phyloP scores from a whole-genome alignment of 768 basidiomycete genomes.

The Lactarius tabidus region DNA sequence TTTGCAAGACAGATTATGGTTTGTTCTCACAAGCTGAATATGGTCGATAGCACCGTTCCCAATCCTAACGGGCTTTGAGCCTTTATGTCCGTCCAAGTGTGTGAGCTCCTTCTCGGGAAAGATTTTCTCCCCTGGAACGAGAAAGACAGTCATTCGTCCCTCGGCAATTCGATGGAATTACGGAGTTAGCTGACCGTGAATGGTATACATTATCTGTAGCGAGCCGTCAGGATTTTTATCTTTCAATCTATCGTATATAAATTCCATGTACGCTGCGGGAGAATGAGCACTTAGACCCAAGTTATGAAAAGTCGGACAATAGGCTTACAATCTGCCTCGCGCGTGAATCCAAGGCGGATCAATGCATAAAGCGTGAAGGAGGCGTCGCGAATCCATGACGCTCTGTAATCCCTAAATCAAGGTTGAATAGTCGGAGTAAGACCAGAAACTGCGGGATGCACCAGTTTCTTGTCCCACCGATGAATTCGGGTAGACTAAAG shows the following conservation, averaged over 20 bases:
- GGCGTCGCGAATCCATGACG: slow-evolving; percentile 92
- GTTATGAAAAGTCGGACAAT: slow-evolving; percentile 3
- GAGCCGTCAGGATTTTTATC: slow-evolving; percentile 88
- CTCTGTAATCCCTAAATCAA: slow-evolving; percentile 37
- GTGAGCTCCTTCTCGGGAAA: slow-evolving; percentile 75
- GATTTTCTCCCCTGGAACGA: slow-evolving; percentile 53
- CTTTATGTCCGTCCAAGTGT: slow-evolving; percentile 88
- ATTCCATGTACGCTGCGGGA: slow-evolving; percentile 76
- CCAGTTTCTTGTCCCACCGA: slow-evolving; percentile 90
- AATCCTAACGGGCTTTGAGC: slow-evolving; percentile 80
- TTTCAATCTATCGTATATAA: slow-evolving; percentile 79
- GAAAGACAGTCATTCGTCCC: neutral
- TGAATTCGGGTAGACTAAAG: slow-evolving; percentile 88
- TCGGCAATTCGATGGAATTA: neutral
- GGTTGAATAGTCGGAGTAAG: neutral
- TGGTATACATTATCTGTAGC: slow-evolving; percentile 95
- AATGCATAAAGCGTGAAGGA: slow-evolving; percentile 95
- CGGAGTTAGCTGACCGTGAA: slow-evolving; percentile 57
- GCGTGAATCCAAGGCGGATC: slow-evolving; percentile 89
- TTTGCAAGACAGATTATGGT: slow-evolving; percentile 1
- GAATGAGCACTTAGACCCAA: slow-evolving; percentile 10
- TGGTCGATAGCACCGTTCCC: slow-evolving; percentile 97
- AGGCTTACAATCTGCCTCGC: slow-evolving; percentile 78
- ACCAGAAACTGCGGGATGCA: slow-evolving; percentile 31
- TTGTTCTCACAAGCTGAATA: slow-evolving; percentile 64